Conservation (phyloP, 2,329 filamentous ascomycete genomes). For the Penicillium sp. region DNA sequence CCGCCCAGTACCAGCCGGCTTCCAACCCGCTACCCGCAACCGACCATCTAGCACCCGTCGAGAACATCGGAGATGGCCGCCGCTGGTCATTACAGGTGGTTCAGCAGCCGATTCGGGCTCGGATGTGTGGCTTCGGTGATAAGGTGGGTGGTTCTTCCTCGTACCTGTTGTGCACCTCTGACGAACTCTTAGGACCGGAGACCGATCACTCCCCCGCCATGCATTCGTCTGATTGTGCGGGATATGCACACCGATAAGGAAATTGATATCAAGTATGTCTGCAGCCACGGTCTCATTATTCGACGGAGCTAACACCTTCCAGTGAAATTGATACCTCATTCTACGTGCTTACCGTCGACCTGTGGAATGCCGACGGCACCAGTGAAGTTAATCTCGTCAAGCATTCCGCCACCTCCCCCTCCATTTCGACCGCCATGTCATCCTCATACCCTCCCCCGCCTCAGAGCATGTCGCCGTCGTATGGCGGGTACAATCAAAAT, state of each 20-base stretch:
- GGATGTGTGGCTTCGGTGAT: constrained; percentile 98
- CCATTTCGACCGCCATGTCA: constrained; percentile 75
- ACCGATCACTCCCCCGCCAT: constrained; percentile 93
- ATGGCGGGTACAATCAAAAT: constrained; percentile 38
- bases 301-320: constrained; percentile 24
- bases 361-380: constrained; percentile 60
- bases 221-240: constrained; percentile 75
- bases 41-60: constrained; percentile 39
- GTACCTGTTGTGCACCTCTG: constrained; percentile 1
- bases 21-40: constrained; percentile 32
- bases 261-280: constrained; percentile 71
- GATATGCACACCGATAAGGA: constrained; percentile 73
- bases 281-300: background rate
- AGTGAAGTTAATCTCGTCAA: constrained; percentile 66
- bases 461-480: constrained; percentile 37
- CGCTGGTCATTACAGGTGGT: constrained; percentile 67
- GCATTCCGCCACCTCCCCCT: constrained; percentile 63
- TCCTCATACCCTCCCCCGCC: constrained; percentile 64
- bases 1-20: constrained; percentile 37
- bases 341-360: constrained; percentile 65
- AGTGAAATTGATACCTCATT: constrained; percentile 67
- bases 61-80: constrained; percentile 43
- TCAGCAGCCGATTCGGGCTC: constrained; percentile 86
- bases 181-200: constrained; percentile 68
- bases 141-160: constrained; percentile 59